These are phyloP conservation scores for Komagataella pastoris DNA, from an alignment of 805 yeast genomes.

Conservation along the genomic window DNA sequence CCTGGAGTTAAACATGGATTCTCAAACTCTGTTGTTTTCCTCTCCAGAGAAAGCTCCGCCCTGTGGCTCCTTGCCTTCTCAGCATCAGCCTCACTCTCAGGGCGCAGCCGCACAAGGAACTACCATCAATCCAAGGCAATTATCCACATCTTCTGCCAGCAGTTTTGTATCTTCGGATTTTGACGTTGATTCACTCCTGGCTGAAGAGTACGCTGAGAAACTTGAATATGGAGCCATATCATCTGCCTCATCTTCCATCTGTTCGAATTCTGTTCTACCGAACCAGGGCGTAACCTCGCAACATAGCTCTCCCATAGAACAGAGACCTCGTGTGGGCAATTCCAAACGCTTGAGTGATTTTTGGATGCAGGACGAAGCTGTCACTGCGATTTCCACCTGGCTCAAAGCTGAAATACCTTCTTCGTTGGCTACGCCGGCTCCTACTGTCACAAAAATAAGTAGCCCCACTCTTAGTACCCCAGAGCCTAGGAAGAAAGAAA, in stretches of 20 bases:
- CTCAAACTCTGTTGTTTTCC: neutral
- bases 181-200: neutral
- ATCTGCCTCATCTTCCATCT: neutral
- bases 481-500: neutral
- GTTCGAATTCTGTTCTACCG: neutral
- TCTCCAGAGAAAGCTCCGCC: neutral
- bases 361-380: slow-evolving; percentile 15
- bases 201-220: neutral
- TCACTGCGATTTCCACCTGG: slow-evolving; percentile 13
- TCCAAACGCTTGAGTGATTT: slow-evolving; percentile 1
- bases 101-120: neutral
- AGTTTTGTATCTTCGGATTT: neutral
- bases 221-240: neutral
- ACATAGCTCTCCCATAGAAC: neutral
- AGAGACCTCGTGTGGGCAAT: neutral
- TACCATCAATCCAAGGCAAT: neutral
- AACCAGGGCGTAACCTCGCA: neutral
- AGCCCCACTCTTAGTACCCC: neutral
- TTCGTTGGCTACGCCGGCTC: neutral
- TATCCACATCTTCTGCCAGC: neutral
- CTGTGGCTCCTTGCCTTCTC: neutral
- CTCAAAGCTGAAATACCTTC: slow-evolving; percentile 5
- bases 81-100: neutral
- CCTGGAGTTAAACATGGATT: neutral
- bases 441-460: neutral